Percentiles rank a stretch among this genome's conserved stretches.
Conservation (phyloP, 768 basidiomycete genomes). For the Panellus pusillus region DNA sequence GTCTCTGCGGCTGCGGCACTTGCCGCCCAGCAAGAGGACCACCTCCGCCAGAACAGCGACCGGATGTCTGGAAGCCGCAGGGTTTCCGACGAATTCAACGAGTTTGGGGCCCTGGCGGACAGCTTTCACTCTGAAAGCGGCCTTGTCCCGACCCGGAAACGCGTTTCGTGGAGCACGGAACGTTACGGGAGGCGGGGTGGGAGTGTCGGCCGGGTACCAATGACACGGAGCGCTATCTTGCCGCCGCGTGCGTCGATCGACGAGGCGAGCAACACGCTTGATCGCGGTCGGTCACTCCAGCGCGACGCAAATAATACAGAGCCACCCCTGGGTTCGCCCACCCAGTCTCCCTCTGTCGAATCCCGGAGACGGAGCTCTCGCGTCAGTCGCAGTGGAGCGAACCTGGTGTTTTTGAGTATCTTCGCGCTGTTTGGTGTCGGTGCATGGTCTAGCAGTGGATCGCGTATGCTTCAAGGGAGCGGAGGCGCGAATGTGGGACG, state of each 20-base stretch:
- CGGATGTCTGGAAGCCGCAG: constrained; percentile 13
- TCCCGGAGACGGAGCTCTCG: constrained; percentile 49
- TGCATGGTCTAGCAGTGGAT: constrained; percentile 38
- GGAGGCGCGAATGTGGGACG: constrained; percentile 41
- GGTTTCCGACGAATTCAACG: constrained; percentile 42
- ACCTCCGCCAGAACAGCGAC: constrained; percentile 18
- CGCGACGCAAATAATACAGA: constrained; percentile 33
- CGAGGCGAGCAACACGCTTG: constrained; percentile 30
- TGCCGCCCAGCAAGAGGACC: constrained; percentile 59
- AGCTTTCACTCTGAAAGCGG: constrained; percentile 78
- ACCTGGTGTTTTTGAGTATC: constrained; percentile 78
- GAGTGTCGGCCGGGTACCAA: constrained; percentile 42
- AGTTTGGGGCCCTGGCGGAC: constrained; percentile 61
- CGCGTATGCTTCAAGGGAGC: constrained; percentile 26
- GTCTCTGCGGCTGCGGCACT: constrained; percentile 72
- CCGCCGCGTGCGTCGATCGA: constrained; percentile 37
- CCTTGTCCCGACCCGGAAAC: constrained; percentile 44
- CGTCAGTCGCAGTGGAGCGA: constrained; percentile 67
- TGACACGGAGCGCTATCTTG: constrained; percentile 33
- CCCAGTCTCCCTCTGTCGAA: constrained; percentile 19
- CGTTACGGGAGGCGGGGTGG: constrained; percentile 42
- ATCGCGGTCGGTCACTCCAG: constrained; percentile 47
- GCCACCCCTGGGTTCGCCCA: constrained; percentile 21
- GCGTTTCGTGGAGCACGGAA: constrained; percentile 71
- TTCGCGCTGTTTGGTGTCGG: constrained; percentile 76